Percentiles rank a stretch among this genome's conserved stretches.
phyloP scores from a whole-genome alignment of 306 rosid genomes.

The Cucumis melo region DNA sequence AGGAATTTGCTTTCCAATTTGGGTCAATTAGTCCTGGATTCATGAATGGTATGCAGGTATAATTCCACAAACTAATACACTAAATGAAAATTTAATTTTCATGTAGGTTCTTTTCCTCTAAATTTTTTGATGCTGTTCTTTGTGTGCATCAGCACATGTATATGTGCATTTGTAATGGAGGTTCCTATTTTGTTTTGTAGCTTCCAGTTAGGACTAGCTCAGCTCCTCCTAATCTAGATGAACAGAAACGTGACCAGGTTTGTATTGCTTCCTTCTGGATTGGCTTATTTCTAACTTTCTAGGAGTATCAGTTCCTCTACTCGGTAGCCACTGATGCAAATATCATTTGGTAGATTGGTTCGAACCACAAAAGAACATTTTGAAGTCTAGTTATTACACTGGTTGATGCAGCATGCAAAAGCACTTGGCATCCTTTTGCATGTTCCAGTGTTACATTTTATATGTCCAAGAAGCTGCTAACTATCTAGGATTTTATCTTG shows the following conservation, averaged over 20 bases:
- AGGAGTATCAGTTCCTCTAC: neutral
- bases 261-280: neutral
- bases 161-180: neutral
- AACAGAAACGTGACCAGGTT: constrained; percentile 85
- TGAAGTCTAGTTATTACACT: neutral
- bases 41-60: constrained; percentile 67
- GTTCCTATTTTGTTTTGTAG: constrained; percentile 27
- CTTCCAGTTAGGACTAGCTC: constrained; percentile 93
- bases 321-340: neutral
- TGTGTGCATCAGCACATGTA: neutral
- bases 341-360: neutral
- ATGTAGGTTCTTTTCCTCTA: neutral
- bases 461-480: neutral
- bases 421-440: neutral
- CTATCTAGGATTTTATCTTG: neutral
- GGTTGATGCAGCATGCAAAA: neutral
- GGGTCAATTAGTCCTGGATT: constrained; percentile 70
- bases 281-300: neutral
- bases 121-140: neutral
- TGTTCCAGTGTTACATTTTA: neutral
- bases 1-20: constrained; percentile 62
- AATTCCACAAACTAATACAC: constrained; percentile 3
- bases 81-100: neutral
- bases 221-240: constrained; percentile 94
- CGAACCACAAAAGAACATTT: neutral